Conservation (phyloP, 495 filamentous ascomycete species). For the Penicillium verhagenii region DNA sequence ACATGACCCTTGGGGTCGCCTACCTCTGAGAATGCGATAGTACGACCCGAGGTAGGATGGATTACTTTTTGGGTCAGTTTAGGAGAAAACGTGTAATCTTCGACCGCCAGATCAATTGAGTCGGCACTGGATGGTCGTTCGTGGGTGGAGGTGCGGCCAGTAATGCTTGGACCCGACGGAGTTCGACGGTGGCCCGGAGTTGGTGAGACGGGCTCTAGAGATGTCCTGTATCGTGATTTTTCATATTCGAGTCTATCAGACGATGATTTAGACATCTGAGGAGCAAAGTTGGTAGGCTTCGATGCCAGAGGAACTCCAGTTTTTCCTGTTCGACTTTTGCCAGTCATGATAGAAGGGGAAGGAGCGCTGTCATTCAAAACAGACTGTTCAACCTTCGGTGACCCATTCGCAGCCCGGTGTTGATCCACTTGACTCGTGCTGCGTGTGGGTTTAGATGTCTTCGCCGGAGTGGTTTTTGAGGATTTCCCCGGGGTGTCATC, state of each 20-base stretch:
- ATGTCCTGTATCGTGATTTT: conserved; percentile 34
- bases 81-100: conserved; percentile 78
- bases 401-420: conserved; percentile 20
- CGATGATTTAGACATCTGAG: conserved; percentile 36
- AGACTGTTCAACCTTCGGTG: conserved; percentile 11
- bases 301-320: conserved; percentile 44
- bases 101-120: conserved; percentile 83
- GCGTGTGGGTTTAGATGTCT: conserved; percentile 25
- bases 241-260: conserved; percentile 39
- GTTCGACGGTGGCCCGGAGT: conserved; percentile 41
- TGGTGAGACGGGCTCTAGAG: conserved; percentile 39
- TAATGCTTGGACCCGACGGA: conserved; percentile 34
- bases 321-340: conserved; percentile 48
- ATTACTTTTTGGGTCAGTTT: conserved; percentile 82
- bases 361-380: conserved; percentile 64
- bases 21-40: conserved; percentile 95
- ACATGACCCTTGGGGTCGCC: conserved; percentile 89
- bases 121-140: conserved; percentile 74
- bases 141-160: conserved; percentile 31
- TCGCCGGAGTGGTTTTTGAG: conserved; percentile 26
- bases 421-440: conserved; percentile 26
- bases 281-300: conserved; percentile 42
- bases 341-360: conserved; percentile 61
- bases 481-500: conserved; percentile 36
- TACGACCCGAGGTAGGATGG: conserved; percentile 79